These are phyloP conservation scores for Helicocarpus griseus DNA, from an alignment of 2,329 filamentous ascomycete species.

Conservation along the genomic window DNA sequence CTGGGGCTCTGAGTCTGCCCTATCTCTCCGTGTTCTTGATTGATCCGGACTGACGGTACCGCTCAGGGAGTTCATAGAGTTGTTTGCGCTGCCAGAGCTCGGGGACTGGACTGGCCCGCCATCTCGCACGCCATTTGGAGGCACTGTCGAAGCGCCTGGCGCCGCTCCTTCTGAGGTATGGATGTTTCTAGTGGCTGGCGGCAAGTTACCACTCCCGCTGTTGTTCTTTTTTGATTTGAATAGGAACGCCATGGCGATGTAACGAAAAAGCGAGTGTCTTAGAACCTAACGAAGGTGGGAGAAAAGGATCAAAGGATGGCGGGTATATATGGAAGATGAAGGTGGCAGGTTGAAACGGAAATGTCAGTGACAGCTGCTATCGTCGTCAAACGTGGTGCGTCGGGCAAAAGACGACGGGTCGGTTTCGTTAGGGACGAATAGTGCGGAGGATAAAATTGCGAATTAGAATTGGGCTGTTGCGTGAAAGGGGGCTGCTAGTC, in stretches of 20 bases:
- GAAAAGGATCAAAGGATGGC: background rate
- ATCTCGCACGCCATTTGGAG: slow-evolving; percentile 38
- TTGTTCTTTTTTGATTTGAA: slow-evolving; percentile 75
- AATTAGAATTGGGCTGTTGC: background rate
- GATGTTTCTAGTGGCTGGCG: slow-evolving; percentile 47
- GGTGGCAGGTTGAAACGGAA: background rate
- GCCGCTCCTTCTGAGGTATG: slow-evolving; percentile 46
- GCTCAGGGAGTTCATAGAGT: slow-evolving; percentile 59
- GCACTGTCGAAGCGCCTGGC: slow-evolving; percentile 31
- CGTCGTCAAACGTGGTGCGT: slow-evolving; percentile 1
- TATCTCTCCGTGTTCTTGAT: slow-evolving; percentile 48
- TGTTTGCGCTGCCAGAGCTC: slow-evolving; percentile 56
- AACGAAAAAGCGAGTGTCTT: background rate
- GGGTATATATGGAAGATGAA: background rate
- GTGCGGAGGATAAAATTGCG: background rate
- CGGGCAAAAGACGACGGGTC: background rate
- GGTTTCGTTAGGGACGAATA: background rate
- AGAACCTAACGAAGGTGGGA: background rate
- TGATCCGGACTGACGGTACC: slow-evolving; percentile 57
- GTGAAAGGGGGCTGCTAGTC: background rate
- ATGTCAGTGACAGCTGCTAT: background rate
- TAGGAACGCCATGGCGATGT: slow-evolving; percentile 59
- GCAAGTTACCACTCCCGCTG: slow-evolving; percentile 38
- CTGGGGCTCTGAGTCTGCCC: slow-evolving; percentile 46
- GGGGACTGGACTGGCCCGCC: slow-evolving; percentile 44